phyloP scores from a whole-genome alignment of 176 grass and related monocot genomes.

The Zoysia pacifica region DNA sequence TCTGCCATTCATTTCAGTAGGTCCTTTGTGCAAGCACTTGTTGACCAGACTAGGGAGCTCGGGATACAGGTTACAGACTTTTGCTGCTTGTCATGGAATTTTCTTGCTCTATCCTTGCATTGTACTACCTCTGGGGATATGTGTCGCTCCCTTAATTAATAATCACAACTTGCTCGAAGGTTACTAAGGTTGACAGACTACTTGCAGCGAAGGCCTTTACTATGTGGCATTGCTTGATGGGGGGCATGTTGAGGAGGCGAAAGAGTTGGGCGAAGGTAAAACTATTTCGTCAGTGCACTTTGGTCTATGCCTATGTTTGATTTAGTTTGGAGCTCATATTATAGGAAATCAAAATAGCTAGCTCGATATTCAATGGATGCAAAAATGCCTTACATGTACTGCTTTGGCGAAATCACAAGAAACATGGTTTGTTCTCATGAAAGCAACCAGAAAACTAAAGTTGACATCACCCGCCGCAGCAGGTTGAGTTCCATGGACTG shows the following conservation, averaged over 20 bases:
- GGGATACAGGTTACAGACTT: conserved; percentile 73
- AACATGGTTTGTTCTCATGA: no score
- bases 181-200: conserved; percentile 81
- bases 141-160: background rate
- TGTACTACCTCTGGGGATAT: no score
- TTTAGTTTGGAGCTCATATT: background rate
- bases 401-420: no score
- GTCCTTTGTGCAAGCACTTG: conserved; percentile 80
- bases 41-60: conserved; percentile 89
- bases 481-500: no score
- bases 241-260: conserved; percentile 84
- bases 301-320: background rate
- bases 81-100: conserved; percentile 4
- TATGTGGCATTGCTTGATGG: conserved; percentile 93
- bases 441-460: no score
- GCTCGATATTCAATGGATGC: no score
- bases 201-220: conserved; percentile 76
- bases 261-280: conserved; percentile 94
- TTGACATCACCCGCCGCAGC: no score
- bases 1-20: conserved; percentile 63
- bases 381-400: no score
- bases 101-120: background rate
- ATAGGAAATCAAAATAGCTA: background rate
- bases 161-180: conserved; percentile 40
- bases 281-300: background rate